phyloP scores from a whole-genome alignment of 202 grass and related monocot species.

The Saccharum hybrid region DNA sequence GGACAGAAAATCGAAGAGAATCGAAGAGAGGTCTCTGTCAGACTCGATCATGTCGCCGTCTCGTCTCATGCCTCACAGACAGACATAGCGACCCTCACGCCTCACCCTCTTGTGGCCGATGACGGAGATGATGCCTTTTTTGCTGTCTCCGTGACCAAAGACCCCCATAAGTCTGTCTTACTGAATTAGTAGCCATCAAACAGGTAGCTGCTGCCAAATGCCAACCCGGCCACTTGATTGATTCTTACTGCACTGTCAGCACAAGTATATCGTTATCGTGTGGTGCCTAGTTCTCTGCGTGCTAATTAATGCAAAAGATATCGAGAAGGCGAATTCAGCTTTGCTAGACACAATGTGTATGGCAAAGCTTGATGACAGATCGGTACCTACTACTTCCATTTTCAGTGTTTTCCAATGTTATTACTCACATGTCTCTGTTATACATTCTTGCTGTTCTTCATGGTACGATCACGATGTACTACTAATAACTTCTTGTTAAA shows the following conservation, averaged over 20 bases:
- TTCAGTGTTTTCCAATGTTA: not conserved
- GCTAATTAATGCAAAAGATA: not conserved
- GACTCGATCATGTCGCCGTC: not conserved
- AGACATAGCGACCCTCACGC: not conserved
- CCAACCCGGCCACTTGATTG: too few relatives aligned
- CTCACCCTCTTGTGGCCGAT: not conserved
- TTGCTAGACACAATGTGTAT: too few relatives aligned
- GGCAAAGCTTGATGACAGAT: too few relatives aligned
- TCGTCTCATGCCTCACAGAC: not conserved
- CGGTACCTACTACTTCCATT: not conserved
- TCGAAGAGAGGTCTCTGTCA: constrained; percentile 1
- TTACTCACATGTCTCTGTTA: not conserved
- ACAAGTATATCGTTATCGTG: not conserved
- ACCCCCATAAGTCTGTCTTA: too few relatives aligned
- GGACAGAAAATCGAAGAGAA: too few relatives aligned
- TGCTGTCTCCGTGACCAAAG: not conserved
- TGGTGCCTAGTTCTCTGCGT: not conserved
- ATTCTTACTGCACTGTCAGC: not conserved
- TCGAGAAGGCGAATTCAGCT: not conserved
- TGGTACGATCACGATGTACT: not conserved
- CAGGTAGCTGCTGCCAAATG: too few relatives aligned
- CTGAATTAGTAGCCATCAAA: too few relatives aligned
- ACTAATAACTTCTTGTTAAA: not conserved
- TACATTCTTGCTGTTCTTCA: not conserved
- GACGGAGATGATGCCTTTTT: not conserved